Conservation (phyloP, 163 green algal species). For the Coccomyxa subellipsoidea region DNA sequence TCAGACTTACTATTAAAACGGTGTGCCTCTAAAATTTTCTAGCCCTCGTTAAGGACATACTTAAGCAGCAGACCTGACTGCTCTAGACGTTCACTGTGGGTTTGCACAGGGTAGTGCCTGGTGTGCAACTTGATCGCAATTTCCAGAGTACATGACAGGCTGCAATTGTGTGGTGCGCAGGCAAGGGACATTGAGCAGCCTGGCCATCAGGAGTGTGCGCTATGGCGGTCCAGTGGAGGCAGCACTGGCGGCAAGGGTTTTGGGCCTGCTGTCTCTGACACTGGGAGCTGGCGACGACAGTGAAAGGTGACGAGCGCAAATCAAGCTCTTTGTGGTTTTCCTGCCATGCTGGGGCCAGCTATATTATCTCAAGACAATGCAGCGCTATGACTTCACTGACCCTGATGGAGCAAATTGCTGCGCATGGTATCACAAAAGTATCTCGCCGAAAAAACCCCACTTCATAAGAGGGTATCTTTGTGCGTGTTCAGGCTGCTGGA, state of each 20-base stretch:
- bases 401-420: not conserved
- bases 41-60: too few relatives aligned
- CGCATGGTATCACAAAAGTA: too few relatives aligned
- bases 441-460: not conserved
- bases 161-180: not conserved
- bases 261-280: conserved; percentile 1
- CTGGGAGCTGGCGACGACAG: not conserved
- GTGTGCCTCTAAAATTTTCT: too few relatives aligned
- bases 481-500: conserved; percentile 24
- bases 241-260: not conserved
- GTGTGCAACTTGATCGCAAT: not conserved
- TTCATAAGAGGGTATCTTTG: not conserved
- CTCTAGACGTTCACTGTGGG: not conserved
- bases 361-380: too few relatives aligned
- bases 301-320: not conserved
- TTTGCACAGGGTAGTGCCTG: not conserved
- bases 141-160: too few relatives aligned
- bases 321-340: too few relatives aligned
- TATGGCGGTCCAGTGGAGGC: conserved; percentile 1
- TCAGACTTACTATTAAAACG: too few relatives aligned
- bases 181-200: not conserved
- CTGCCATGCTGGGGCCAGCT: not conserved
- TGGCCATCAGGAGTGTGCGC: not conserved
- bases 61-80: too few relatives aligned
- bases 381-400: not conserved